Conservation (phyloP, 441 rosid species). For the Daphne laureola region DNA sequence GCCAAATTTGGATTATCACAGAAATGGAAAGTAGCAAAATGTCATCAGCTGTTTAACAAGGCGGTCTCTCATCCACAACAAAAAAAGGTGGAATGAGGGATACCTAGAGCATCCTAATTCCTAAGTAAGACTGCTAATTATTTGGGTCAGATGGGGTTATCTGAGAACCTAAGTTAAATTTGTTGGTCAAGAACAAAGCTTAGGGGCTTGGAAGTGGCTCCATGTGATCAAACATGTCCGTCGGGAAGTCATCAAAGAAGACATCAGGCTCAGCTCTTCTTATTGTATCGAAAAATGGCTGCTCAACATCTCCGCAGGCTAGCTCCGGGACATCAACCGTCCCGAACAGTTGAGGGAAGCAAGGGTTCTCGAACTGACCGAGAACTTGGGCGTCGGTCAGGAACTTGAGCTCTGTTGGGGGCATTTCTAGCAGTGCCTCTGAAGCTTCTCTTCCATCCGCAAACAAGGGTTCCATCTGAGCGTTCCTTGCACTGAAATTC, state of each 20-base stretch:
- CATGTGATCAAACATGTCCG: constrained; percentile 65
- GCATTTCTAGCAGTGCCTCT: constrained; percentile 13
- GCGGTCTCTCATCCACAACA: neutral
- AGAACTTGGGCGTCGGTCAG: constrained; percentile 50
- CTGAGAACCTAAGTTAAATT: too few relatives aligned
- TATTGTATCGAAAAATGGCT: constrained; percentile 37
- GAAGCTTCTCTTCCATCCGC: constrained; percentile 16
- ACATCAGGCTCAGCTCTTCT: constrained; percentile 33
- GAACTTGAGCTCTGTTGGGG: constrained; percentile 30
- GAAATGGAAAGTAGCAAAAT: too few relatives aligned
- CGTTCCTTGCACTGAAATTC: constrained; percentile 16
- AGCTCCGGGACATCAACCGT: constrained; percentile 36
- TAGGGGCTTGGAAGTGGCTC: constrained; percentile 48
- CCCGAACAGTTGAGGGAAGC: constrained; percentile 43
- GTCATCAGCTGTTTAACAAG: too few relatives aligned
- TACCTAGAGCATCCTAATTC: constrained; percentile 11
- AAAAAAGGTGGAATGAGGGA: constrained; percentile 8
- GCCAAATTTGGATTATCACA: too few relatives aligned
- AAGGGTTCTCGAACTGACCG: constrained; percentile 49
- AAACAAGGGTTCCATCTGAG: constrained; percentile 12
- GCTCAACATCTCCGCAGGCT: constrained; percentile 18
- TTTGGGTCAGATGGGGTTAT: neutral
- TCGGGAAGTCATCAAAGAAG: constrained; percentile 70
- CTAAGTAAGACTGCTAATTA: too few relatives aligned
- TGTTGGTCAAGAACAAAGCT: constrained; percentile 10